Evolutionary conservation across 331 rosid genomes (phyloP), one percentile per base, ranked within the genome.

Genomic region (Pyrus hybrid): DNA sequence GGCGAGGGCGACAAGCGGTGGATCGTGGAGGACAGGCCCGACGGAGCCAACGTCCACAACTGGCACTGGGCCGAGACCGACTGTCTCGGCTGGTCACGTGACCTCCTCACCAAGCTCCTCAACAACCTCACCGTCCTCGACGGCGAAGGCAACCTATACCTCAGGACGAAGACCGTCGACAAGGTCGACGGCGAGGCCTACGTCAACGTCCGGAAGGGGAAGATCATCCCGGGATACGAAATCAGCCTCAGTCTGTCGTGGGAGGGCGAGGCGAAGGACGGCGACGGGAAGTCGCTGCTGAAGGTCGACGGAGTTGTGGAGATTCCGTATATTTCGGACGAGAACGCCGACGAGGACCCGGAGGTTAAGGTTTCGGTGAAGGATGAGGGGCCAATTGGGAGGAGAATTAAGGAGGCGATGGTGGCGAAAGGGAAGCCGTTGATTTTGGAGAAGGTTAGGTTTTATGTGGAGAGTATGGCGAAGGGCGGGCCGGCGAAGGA

Each of bases 51-150:
- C 82, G 97, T 94, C 49, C 97, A 94, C 81, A 94, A 94, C 85
- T 94, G 99, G 99, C 99, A 94, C 87, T 94, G 99, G 99, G 53
- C 97, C 0, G 99, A 94, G 83, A 94, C 97, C 8, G 85, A 94
- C 45, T 94, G 99, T 72, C 85, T 94, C 7, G 97, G 87, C 61
- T 94, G 99, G 99, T 87, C 96, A 7, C 89, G 87, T 14, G 77
- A 80, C 76, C 79, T 89, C 64, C 83, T 94, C 78, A 51, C 84
- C 72, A 82, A 83, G 49, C 99, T 89, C 16, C 96, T 94, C 65
- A 72, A 90, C 21, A 23, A 86, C 30, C 93, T 91, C 77, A 29
- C 80, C 3, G 47, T 94, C 54, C 92, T 94, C 17, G 76, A 83
- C 28, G 99, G 97, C 66, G 99, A 92, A 23, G 92, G 88, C n/a